Evolutionary conservation across 441 rosid genomes (phyloP), one percentile per base, ranked within the genome.

Genomic region (Viola pubescens): DNA sequence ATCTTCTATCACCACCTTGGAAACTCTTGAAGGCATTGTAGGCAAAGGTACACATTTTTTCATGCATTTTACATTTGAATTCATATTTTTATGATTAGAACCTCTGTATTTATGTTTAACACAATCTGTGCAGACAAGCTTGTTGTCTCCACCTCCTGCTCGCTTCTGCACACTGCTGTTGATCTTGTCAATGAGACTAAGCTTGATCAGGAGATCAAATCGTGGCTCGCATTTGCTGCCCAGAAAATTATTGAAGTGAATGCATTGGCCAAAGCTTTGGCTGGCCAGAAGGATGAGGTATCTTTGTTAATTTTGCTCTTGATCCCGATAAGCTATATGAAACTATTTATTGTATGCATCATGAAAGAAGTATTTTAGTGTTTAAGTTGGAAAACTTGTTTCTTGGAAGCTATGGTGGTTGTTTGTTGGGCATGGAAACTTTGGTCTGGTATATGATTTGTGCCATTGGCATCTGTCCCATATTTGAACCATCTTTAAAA

Each of bases 171-270:
- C 81, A 92, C 97, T 6, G 96, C 96, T 0, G 98, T 92, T 64
- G 98, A 92, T 65, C 90, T 92, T 26, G 77, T 76, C 40, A 92
- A 92, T 62, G 98, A 92, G 81, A 74, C 86, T 58, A 89, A 92
- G 78, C 73, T 92, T 0, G 98, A 92, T 55, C 66, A 68, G 12
- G 98, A 92, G 69, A 82, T 92, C 70, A 89, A 89, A 64, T 83
- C 98, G 12, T 92, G 98, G 98, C 75, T 92, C 39, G 97, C 98
- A 55, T 92, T 92, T 74, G 96, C 97, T 41, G 98, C 97, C 51
- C 98, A 92, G 65, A 92, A 92, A 79, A 81, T 92, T 52, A 71
- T 82, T 69, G 98, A 92, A 83, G 97, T 92, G 54, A 83, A 86
- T 70, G 92, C 91, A 57, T 73, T 92, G 75, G 95, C 96, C 64